Evolutionary conservation across 208 protist genomes (phyloP), one percentile per base, ranked within the genome.

Genomic region (Wallacemonas collosoma): DNA sequence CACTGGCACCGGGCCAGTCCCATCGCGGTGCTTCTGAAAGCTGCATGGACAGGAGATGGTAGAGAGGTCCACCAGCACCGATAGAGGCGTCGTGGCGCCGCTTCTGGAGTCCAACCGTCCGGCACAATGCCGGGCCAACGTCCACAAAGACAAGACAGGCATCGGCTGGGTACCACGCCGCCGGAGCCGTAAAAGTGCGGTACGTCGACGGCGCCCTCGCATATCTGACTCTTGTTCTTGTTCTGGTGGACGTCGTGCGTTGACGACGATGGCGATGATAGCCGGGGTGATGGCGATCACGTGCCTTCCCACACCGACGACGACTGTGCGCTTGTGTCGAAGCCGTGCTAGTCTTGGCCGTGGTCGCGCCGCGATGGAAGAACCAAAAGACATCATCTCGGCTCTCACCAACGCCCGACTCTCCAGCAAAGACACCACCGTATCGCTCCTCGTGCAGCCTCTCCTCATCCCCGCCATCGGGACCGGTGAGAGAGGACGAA

Each of bases 21-120:
- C 82, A 93, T 35, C 72, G 62, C 35, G 88, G 83, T 62, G 75
- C 53, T 0, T 82, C 88, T 3, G 88, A 93, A 45, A 81, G 47
- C 4, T 78, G 71, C 76, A 93, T 82, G 48, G 71, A 80, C 53
- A 94, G 75, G 35, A 94, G 61, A 57, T 82, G 79, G 53, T 88
- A 88, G 7, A 85, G 79, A 4, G 78, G 36, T 1, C 76, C 77
- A 50, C 76, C 75, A 11, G 79, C 65, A 1, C 81, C 81, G 70
- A 87, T 85, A 3, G 69, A 71, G 12, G 64, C 48, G 48, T 94
- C 76, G 6, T 51, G 68, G 43, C 68, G 65, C 3, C 43, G 36
- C 45, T 80, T 75, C 7, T 60, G 53, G 40, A 91, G 50, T 47
- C 81, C 70, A 1, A 72, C 80, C 0, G 75, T 69, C 40, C 69